Conservation (phyloP, 2,329 filamentous ascomycete genomes). For the Stachybotrys elegans region DNA sequence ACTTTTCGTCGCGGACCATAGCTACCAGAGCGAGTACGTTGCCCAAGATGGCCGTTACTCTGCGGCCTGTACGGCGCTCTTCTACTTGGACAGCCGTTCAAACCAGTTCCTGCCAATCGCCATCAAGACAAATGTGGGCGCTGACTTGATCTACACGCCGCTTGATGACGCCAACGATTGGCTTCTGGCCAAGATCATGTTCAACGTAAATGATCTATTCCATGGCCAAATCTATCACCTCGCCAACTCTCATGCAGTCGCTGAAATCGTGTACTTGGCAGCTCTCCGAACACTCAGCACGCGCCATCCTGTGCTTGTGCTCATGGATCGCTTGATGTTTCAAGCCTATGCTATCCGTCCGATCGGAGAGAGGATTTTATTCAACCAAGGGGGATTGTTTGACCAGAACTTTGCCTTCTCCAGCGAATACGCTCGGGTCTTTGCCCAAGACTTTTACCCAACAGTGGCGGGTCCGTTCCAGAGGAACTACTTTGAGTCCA, state of each 20-base stretch:
- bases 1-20: conserved; percentile 36
- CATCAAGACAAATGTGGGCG: conserved; percentile 38
- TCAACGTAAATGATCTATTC: conserved; percentile 43
- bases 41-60: conserved; percentile 22
- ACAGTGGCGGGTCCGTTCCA: conserved; percentile 22
- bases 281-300: conserved; percentile 40
- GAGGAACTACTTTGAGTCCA: conserved; percentile 31
- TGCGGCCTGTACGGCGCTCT: conserved; percentile 39
- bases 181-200: conserved; percentile 45
- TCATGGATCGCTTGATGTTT: conserved; percentile 28
- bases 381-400: conserved; percentile 18
- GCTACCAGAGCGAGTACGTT: conserved; percentile 1
- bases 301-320: conserved; percentile 36
- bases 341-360: conserved; percentile 12
- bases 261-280: conserved; percentile 38
- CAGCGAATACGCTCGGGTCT: background rate
- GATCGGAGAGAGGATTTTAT: conserved; percentile 15
- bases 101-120: conserved; percentile 42
- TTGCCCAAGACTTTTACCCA: background rate
- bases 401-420: background rate
- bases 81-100: conserved; percentile 35
- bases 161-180: conserved; percentile 38
- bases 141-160: conserved; percentile 37
- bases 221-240: conserved; percentile 38
- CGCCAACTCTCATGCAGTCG: conserved; percentile 34